Evolutionary conservation across 306 rosid species (phyloP).

Genomic region (Pterocarpus macrocarpus): DNA sequence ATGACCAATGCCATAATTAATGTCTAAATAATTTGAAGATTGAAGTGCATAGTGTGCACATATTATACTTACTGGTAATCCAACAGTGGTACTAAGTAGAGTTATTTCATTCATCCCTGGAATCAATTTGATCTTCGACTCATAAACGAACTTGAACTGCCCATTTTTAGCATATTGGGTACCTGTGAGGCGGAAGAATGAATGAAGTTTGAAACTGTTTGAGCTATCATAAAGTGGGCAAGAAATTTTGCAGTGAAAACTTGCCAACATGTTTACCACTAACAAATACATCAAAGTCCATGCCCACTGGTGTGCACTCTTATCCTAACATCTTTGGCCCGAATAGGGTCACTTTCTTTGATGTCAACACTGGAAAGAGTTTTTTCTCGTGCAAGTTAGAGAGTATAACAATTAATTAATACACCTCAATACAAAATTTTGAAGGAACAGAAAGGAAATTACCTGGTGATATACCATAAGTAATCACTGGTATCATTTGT

Average conservation of each 20-base stretch:
- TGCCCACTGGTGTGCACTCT: slow-evolving; percentile 45
- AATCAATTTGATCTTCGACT: slow-evolving; percentile 28
- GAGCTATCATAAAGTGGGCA: neutral
- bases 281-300: slow-evolving; percentile 42
- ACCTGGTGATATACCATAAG: slow-evolving; percentile 54
- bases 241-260: neutral
- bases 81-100: slow-evolving; percentile 51
- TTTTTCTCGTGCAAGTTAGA: neutral
- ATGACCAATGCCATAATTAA: neutral
- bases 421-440: neutral
- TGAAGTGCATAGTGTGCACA: neutral
- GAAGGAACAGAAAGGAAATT: neutral
- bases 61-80: slow-evolving; percentile 50
- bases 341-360: slow-evolving; percentile 8
- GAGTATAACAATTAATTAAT: neutral
- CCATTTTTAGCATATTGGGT: slow-evolving; percentile 49
- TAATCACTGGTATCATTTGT: slow-evolving; percentile 52
- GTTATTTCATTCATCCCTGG: slow-evolving; percentile 46
- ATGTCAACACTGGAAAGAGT: neutral
- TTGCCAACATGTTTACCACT: slow-evolving; percentile 46
- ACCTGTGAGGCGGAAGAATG: slow-evolving; percentile 10
- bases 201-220: neutral
- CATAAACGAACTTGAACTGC: slow-evolving; percentile 33
- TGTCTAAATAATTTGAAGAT: neutral
- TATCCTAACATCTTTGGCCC: slow-evolving; percentile 5